phyloP scores from a whole-genome alignment of 148 eudicot genomes.

The Chenopodium quinoa region DNA sequence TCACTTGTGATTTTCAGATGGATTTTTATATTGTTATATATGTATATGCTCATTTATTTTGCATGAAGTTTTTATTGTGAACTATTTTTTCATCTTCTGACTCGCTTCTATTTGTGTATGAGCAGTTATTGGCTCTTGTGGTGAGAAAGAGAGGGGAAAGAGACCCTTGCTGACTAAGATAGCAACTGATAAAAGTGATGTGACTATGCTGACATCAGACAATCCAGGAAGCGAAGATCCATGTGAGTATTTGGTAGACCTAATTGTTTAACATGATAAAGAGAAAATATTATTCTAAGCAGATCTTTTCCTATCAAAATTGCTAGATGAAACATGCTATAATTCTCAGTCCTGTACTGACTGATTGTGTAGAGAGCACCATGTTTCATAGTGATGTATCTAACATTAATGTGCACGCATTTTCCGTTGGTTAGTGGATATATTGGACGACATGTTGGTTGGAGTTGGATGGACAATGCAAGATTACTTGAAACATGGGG shows the following conservation, averaged over 20 bases:
- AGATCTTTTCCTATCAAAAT: background rate
- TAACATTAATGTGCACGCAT: conserved; percentile 24
- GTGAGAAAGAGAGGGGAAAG: conserved; percentile 85
- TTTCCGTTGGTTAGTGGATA: conserved; percentile 67
- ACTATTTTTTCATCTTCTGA: conserved; percentile 13
- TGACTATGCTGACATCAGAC: conserved; percentile 92
- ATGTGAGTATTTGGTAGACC: conserved; percentile 60
- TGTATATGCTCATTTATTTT: background rate
- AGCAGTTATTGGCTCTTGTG: conserved; percentile 82
- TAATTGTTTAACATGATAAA: background rate
- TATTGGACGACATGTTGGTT: conserved; percentile 95
- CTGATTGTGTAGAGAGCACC: background rate
- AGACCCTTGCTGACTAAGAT: conserved; percentile 92
- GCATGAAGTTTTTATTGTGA: background rate
- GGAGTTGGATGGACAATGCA: conserved; percentile 98
- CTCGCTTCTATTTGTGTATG: conserved; percentile 6
- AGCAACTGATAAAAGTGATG: conserved; percentile 92
- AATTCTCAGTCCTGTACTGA: background rate
- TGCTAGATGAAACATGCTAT: background rate
- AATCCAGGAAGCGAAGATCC: conserved; percentile 95
- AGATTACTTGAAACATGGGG: conserved; percentile 90
- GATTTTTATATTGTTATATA: background rate
- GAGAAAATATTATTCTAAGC: background rate
- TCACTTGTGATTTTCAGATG: background rate
- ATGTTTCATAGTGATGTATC: conserved; percentile 14